These are phyloP conservation scores for Penicillium samsonianum DNA, from an alignment of 495 filamentous ascomycete species.

Conservation along the genomic window DNA sequence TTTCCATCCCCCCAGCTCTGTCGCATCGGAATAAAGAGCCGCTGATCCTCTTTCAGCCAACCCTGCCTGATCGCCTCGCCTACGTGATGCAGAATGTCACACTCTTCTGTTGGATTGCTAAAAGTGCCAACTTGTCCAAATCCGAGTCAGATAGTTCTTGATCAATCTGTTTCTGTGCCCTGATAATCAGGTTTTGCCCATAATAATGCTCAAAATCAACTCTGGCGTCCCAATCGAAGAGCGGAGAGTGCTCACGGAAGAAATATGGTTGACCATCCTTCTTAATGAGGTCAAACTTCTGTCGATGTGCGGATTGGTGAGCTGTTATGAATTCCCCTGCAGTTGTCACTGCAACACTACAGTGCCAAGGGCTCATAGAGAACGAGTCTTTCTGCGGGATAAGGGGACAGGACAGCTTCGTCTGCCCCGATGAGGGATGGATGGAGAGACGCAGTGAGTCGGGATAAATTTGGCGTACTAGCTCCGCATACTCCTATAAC, in stretches of 20 bases:
- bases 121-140: conserved; percentile 11
- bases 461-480: conserved; percentile 10
- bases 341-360: conserved; percentile 7
- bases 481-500: conserved; percentile 9
- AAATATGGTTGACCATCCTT: conserved; percentile 5
- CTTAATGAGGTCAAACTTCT: conserved; percentile 5
- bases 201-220: conserved; percentile 11
- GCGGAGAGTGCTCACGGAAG: conserved; percentile 11
- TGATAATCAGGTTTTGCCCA: background rate
- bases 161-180: background rate
- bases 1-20: no score
- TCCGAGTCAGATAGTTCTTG: conserved; percentile 6
- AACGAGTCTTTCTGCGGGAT: conserved; percentile 6
- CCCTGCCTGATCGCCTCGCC: no score
- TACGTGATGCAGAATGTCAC: no score
- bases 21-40: no score
- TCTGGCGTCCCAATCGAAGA: background rate
- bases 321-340: conserved; percentile 7
- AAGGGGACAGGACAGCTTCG: conserved; percentile 9
- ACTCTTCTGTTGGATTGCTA: conserved; percentile 7
- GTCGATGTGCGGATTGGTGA: conserved; percentile 5
- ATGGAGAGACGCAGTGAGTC: conserved; percentile 13
- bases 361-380: conserved; percentile 16
- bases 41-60: no score
- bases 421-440: conserved; percentile 11